A percentile compares a stretch with the other conserved stretches of the same genome.
Evolutionary conservation across 495 filamentous ascomycete genomes (phyloP).

Genomic region (Aspergillus cristatus): DNA sequence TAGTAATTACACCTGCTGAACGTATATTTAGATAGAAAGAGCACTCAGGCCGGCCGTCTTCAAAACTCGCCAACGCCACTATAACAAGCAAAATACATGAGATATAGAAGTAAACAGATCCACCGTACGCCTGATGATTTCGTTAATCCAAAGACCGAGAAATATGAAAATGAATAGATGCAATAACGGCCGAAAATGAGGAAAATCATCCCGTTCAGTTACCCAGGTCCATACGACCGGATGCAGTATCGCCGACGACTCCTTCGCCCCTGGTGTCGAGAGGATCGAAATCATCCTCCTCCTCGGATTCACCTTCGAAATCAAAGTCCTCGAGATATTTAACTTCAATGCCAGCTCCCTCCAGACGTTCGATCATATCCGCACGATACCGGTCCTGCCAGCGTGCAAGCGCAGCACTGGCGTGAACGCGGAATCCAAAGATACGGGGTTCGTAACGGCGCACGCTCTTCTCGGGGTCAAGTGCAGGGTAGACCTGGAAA

Average conservation of each 20-base stretch:
- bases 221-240: conserved; percentile 36
- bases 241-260: conserved; percentile 29
- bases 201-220: conserved; percentile 14
- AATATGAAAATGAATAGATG: conserved; percentile 1
- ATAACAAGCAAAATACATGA: conserved; percentile 16
- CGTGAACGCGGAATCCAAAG: conserved; percentile 93
- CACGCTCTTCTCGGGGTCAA: conserved; percentile 75
- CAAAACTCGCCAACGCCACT: conserved; percentile 20
- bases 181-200: conserved; percentile 2
- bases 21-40: conserved; percentile 16
- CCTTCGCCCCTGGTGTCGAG: conserved; percentile 21
- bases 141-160: background rate
- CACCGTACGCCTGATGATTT: conserved; percentile 22
- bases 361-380: conserved; percentile 63
- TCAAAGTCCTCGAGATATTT: conserved; percentile 49
- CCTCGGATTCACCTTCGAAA: conserved; percentile 44
- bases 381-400: conserved; percentile 82
- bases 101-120: conserved; percentile 13
- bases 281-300: conserved; percentile 26
- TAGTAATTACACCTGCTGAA: background rate
- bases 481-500: conserved; percentile 91
- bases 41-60: conserved; percentile 22
- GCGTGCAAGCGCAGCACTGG: conserved; percentile 73
- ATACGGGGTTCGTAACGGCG: conserved; percentile 81
- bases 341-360: conserved; percentile 42